A percentile compares a stretch with the other conserved stretches of the same genome.
Conservation (phyloP, 2,329 filamentous ascomycete genomes). For the Cladosporium austrohemisphaericum region DNA sequence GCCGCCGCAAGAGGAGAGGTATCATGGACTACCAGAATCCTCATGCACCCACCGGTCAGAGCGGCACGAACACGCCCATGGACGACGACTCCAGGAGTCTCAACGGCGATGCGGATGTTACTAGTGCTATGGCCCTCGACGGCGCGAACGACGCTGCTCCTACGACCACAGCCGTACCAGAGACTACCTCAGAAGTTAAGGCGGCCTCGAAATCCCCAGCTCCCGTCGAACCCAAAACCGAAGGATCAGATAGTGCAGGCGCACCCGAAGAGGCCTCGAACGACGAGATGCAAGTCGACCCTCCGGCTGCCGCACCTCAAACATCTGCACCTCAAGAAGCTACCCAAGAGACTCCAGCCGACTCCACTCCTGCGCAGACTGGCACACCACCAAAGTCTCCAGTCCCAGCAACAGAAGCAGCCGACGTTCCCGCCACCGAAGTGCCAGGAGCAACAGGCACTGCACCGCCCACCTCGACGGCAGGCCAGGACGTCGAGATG, state of each 20-base stretch:
- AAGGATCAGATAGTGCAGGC: slow-evolving; percentile 15
- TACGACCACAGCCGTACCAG: slow-evolving; percentile 24
- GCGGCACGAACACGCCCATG: slow-evolving; percentile 43
- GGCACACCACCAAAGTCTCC: slow-evolving; percentile 21
- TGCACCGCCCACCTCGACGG: slow-evolving; percentile 12
- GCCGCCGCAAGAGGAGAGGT: slow-evolving; percentile 49
- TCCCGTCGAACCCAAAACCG: slow-evolving; percentile 10
- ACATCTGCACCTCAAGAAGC: slow-evolving; percentile 8
- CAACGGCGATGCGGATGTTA: slow-evolving; percentile 27
- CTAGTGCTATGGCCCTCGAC: slow-evolving; percentile 27
- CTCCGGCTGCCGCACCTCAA: background rate
- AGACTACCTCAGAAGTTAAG: slow-evolving; percentile 27
- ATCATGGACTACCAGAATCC: slow-evolving; percentile 61
- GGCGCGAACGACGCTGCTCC: slow-evolving; percentile 19
- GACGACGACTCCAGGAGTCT: slow-evolving; percentile 30
- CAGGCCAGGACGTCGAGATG: slow-evolving; percentile 26
- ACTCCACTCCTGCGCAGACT: slow-evolving; percentile 34
- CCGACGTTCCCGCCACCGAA: slow-evolving; percentile 2
- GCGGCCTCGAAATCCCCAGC: slow-evolving; percentile 19
- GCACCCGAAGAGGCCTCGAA: slow-evolving; percentile 35
- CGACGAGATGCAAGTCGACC: slow-evolving; percentile 29
- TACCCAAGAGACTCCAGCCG: slow-evolving; percentile 17
- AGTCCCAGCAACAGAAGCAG: background rate
- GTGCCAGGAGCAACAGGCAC: slow-evolving; percentile 4
- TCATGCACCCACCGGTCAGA: slow-evolving; percentile 50